Percentiles rank a stretch among this genome's conserved stretches.
These are phyloP conservation scores for Diaporthe ampelina DNA, from an alignment of 2,329 filamentous ascomycete genomes.

Conservation along the genomic window DNA sequence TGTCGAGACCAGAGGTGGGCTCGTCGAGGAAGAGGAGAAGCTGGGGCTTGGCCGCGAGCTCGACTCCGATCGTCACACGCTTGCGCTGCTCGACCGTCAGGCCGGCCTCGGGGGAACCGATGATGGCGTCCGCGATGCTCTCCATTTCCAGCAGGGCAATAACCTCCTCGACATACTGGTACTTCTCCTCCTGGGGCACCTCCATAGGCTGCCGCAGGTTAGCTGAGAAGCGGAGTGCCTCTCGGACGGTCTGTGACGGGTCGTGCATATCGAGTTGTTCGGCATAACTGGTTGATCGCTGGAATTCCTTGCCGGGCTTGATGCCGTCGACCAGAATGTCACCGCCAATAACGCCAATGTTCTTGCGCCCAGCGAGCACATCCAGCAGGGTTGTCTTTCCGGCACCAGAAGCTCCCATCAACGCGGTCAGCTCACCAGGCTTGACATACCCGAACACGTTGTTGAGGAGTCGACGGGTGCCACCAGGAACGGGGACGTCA, in stretches of 20 bases:
- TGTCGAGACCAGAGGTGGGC: conserved; percentile 81
- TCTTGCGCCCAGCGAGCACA: conserved; percentile 75
- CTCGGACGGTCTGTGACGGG: conserved; percentile 72
- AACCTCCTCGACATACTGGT: conserved; percentile 71
- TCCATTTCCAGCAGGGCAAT: conserved; percentile 72
- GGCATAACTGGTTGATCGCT: conserved; percentile 72
- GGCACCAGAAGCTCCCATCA: conserved; percentile 88
- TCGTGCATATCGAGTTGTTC: conserved; percentile 75
- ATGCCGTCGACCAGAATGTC: conserved; percentile 70
- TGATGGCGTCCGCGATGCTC: conserved; percentile 70
- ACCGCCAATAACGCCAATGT: conserved; percentile 71
- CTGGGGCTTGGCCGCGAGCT: conserved; percentile 86
- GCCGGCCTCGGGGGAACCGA: conserved; percentile 75
- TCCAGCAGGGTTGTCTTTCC: conserved; percentile 90
- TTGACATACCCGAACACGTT: conserved; percentile 78
- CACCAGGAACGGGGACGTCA: conserved; percentile 72
- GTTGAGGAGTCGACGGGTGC: conserved; percentile 68
- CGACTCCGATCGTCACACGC: conserved; percentile 92
- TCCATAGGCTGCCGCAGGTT: conserved; percentile 70
- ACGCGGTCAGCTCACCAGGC: conserved; percentile 81
- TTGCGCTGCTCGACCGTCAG: conserved; percentile 76
- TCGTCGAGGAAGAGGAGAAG: conserved; percentile 84
- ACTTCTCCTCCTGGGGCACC: conserved; percentile 67
- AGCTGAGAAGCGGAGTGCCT: conserved; percentile 74
- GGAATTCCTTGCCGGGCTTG: conserved; percentile 71